Evolutionary conservation across 169 alveolate species (phyloP).

Genomic region (Cryptosporidium meleagridis): DNA sequence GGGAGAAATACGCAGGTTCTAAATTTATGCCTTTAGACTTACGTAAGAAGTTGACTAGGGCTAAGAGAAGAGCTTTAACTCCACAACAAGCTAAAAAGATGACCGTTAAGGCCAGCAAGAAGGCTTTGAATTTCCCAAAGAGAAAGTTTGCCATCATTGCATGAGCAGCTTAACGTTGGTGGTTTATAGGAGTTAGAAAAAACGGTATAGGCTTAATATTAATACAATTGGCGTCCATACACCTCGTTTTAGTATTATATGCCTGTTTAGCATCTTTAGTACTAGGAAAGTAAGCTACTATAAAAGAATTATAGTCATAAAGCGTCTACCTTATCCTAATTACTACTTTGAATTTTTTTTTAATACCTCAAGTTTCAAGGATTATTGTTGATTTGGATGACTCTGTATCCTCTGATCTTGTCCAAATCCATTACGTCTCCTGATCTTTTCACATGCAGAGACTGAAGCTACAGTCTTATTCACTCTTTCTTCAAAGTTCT

Average conservation of each 20-base stretch:
- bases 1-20: slow-evolving; percentile 83
- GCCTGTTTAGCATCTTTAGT: slow-evolving; percentile 5
- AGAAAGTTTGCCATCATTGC: slow-evolving; percentile 84
- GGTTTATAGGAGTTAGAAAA: slow-evolving; percentile 5
- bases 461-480: slow-evolving; percentile 51
- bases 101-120: slow-evolving; percentile 87
- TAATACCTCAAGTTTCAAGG: neutral
- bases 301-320: slow-evolving; percentile 8
- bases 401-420: slow-evolving; percentile 11
- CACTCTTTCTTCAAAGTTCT: slow-evolving; percentile 57
- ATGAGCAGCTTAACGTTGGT: slow-evolving; percentile 40
- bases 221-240: neutral
- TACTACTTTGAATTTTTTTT: neutral
- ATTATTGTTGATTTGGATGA: slow-evolving; percentile 1
- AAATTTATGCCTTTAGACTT: slow-evolving; percentile 89
- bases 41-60: slow-evolving; percentile 92
- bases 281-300: slow-evolving; percentile 32
- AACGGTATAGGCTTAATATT: neutral
- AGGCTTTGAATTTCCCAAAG: slow-evolving; percentile 82
- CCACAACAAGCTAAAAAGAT: slow-evolving; percentile 86
- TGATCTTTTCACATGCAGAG: slow-evolving; percentile 50
- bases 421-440: neutral
- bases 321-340: neutral
- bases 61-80: slow-evolving; percentile 90
- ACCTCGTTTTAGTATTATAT: neutral